Percentiles rank a stretch among this genome's conserved stretches.
phyloP scores from a whole-genome alignment of 805 yeast species.

The Suhomyces sp. region DNA sequence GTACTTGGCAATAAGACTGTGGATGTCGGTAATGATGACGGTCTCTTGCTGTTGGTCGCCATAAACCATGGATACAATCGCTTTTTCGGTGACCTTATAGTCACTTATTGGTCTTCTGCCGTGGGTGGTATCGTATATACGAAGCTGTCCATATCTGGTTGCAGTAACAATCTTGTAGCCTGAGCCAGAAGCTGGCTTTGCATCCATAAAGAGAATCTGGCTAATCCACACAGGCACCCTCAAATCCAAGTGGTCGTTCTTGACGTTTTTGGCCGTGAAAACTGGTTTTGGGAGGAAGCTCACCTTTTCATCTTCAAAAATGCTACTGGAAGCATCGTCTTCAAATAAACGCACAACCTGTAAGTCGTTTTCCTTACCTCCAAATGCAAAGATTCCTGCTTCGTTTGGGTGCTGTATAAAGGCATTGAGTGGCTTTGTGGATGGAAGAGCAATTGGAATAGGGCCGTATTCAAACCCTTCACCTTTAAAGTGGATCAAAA shows the following conservation, averaged over 20 bases:
- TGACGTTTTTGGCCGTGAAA: constrained; percentile 81
- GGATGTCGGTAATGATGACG: constrained; percentile 71
- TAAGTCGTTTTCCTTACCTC: constrained; percentile 82
- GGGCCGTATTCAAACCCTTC: constrained; percentile 32
- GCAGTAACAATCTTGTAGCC: constrained; percentile 58
- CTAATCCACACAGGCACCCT: constrained; percentile 82
- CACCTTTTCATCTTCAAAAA: constrained; percentile 18
- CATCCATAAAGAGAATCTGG: constrained; percentile 45
- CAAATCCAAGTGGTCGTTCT: constrained; percentile 71
- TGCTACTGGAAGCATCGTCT: constrained; percentile 14
- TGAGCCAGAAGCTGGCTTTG: constrained; percentile 17
- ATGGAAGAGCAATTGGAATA: constrained; percentile 26
- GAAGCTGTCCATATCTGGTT: constrained; percentile 72
- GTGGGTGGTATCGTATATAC: constrained; percentile 65
- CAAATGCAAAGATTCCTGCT: constrained; percentile 63
- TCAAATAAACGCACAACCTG: constrained; percentile 43
- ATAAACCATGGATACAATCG: constrained; percentile 44
- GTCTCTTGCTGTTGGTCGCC: constrained; percentile 32
- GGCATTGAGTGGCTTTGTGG: constrained; percentile 47
- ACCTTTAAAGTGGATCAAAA: constrained; percentile 33
- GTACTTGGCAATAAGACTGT: constrained; percentile 58
- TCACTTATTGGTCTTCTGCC: constrained; percentile 68
- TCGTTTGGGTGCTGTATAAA: constrained; percentile 48
- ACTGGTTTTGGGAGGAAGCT: constrained; percentile 29
- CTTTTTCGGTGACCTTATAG: constrained; percentile 52